These are phyloP conservation scores for Aphanomyces cochlioides DNA, from an alignment of 352 stramenopile species.

Conservation along the genomic window DNA sequence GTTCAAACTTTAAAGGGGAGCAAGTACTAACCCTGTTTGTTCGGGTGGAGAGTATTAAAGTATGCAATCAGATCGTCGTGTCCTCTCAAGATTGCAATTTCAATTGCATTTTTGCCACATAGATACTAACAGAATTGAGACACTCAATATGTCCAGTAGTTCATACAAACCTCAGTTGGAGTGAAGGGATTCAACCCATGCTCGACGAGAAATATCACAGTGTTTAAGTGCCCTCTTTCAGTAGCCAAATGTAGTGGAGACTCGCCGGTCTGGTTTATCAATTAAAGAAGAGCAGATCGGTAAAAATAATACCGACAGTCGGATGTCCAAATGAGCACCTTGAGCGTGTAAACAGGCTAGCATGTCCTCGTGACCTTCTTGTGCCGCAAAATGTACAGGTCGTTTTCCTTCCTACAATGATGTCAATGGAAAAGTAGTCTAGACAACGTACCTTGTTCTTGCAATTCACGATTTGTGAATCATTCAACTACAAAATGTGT, in stretches of 20 bases:
- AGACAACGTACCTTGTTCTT: neutral
- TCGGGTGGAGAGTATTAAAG: neutral
- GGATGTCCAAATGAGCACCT: neutral
- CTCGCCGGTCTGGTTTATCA: slow-evolving; percentile 7
- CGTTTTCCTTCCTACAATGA: neutral
- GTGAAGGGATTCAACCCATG: neutral
- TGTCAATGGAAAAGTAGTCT: neutral
- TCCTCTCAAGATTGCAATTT: neutral
- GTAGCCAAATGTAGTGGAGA: slow-evolving; percentile 6
- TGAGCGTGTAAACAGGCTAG: neutral
- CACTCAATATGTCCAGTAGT: neutral
- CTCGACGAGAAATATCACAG: neutral
- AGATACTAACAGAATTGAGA: neutral
- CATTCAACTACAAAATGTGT: too few relatives aligned
- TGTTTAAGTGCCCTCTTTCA: slow-evolving; percentile 7
- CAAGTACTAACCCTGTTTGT: neutral
- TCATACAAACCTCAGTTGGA: neutral
- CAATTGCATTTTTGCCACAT: neutral
- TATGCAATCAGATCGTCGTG: neutral
- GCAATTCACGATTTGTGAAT: neutral
- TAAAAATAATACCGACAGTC: neutral
- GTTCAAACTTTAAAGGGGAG: too few relatives aligned
- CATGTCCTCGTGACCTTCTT: slow-evolving; percentile 1
- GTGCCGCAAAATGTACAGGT: slow-evolving; percentile 5
- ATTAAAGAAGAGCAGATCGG: neutral